Base-by-base conservation (phyloP, 2,329 filamentous ascomycete species). In the Colletotrichum horii region DNA sequence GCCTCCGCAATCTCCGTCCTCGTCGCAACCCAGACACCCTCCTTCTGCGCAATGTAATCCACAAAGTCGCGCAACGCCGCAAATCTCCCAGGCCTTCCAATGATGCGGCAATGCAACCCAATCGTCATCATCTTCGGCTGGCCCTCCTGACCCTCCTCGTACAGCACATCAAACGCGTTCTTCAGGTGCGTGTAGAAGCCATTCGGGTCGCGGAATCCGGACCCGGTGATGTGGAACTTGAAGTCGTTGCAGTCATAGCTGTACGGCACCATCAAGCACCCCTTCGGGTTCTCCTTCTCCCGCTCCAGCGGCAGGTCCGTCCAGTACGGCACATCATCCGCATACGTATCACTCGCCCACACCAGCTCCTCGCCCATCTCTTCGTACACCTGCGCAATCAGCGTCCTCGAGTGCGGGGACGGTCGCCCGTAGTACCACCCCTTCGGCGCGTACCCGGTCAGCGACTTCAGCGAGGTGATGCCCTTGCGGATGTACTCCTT, bases 121-220 rank as follows among this genome's bases (percentile, higher is more conserved):
- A 91, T 85, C 0, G 89, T 91, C 89, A 91, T 91, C 89, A 91
- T 91, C 82, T 89, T 90, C 6, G 88, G 88, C 77, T 80, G 80
- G 1, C 88, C 88, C 14, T 83, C 83, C 67, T 84, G 80, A 1
- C 88, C 89, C 76, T 90, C 89, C 34, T 87, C 87, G 73, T 90
- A 90, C 36, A 91, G 79, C 22, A 89, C 86, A 78, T 91, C 89
- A 68, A 91, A 91, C 0, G 89, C 87, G 24, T 86, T 86, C 81
- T 88, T 88, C 19, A 90, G 77, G 76, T 91, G 87, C 77, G 78
- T 79, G 70, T 83, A 85, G 79, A 89, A 89, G 6, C 83, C 86
- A 12, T 82, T 78, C 0, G 88, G 85, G 52, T 84, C 86, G 7
- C 85, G 82, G 77, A 89, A 89, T 0, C 88, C 88, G 9, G 84